Evolutionary conservation across 2,329 filamentous ascomycete genomes (phyloP).

Genomic region (Thielaviopsis euricoi): DNA sequence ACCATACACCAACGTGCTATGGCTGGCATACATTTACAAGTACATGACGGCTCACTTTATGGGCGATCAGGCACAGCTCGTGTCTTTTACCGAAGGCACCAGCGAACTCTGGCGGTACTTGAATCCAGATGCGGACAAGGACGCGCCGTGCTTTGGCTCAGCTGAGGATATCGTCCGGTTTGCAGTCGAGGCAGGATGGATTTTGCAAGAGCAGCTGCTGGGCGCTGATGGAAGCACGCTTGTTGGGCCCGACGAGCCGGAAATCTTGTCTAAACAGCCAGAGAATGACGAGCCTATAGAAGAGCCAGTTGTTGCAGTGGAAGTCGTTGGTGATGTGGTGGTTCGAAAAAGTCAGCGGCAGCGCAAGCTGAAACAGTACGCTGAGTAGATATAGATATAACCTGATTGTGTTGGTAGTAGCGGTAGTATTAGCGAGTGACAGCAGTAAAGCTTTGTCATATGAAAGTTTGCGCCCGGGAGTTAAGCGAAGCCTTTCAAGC

Average conservation of each 20-base stretch:
- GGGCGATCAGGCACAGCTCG: constrained; percentile 29
- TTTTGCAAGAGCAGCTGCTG: constrained; percentile 34
- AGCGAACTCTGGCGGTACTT: constrained; percentile 37
- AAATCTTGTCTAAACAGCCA: constrained; percentile 10
- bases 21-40: constrained; percentile 44
- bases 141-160: constrained; percentile 33
- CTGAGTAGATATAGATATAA: not conserved
- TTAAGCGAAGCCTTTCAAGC: no score
- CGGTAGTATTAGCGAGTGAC: no score
- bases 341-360: constrained; percentile 5
- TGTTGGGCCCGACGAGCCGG: not conserved
- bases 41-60: constrained; percentile 32
- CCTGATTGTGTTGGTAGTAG: no score
- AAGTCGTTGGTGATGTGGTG: not conserved
- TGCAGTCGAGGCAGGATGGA: constrained; percentile 40
- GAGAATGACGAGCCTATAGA: constrained; percentile 14
- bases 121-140: constrained; percentile 31
- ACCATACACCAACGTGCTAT: constrained; percentile 49
- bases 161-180: constrained; percentile 41
- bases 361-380: not conserved
- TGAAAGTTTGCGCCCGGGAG: no score
- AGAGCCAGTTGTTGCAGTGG: not conserved
- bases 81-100: constrained; percentile 30
- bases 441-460: no score
- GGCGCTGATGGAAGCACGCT: constrained; percentile 22